A percentile compares a stretch with the other conserved stretches of the same genome.
phyloP scores from a whole-genome alignment of 75 land plant species.

The Larix kaempferi region DNA sequence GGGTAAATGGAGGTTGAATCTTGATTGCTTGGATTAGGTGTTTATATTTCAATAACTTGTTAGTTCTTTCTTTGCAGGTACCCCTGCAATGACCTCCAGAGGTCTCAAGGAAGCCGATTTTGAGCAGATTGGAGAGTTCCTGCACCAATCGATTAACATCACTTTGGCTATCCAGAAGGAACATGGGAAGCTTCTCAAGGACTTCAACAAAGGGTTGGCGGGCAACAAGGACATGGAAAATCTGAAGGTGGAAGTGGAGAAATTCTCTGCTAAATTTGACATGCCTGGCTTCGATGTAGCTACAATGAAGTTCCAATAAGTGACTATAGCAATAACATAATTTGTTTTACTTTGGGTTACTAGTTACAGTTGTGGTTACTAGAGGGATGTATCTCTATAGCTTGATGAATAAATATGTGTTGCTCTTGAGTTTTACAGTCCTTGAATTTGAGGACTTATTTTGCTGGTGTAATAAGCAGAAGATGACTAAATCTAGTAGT shows the following conservation, averaged over 20 bases:
- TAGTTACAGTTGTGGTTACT: background rate
- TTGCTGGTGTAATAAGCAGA: background rate
- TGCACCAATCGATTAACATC: conserved; percentile 69
- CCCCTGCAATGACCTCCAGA: conserved; percentile 82
- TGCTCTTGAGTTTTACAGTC: background rate
- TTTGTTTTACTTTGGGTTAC: background rate
- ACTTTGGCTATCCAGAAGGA: conserved; percentile 77
- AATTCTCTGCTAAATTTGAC: conserved; percentile 70
- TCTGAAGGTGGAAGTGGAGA: conserved; percentile 84
- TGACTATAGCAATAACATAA: background rate
- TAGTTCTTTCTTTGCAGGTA: conserved; percentile 25
- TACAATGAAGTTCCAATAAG: conserved; percentile 60
- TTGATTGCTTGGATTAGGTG: background rate
- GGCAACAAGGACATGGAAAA: conserved; percentile 81
- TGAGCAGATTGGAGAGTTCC: conserved; percentile 90
- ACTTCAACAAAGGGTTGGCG: conserved; percentile 85
- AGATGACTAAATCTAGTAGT: background rate
- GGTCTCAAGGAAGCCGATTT: conserved; percentile 80
- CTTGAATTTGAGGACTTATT: background rate
- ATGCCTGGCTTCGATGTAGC: conserved; percentile 83
- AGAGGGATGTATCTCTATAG: background rate
- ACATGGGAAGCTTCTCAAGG: conserved; percentile 80
- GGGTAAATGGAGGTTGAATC: background rate
- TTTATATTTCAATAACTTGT: background rate
- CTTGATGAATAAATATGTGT: background rate